Evolutionary conservation across 2,329 filamentous ascomycete genomes (phyloP), one percentile per base, ranked within the genome.

Genomic region (Sarocladiaceae sp.): DNA sequence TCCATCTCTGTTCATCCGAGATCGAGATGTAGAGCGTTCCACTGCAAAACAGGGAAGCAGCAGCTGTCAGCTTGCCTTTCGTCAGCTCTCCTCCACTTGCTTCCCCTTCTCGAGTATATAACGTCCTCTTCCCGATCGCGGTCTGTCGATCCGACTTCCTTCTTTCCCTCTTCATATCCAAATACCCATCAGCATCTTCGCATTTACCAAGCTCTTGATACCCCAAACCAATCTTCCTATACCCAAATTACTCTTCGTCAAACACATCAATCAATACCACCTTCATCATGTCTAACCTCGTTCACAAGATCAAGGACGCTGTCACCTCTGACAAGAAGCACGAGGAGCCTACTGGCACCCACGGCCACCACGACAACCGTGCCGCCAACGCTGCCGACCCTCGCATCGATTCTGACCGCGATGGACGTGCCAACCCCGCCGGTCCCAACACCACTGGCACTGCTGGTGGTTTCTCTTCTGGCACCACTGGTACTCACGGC

Each of bases 231-330:
- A 33, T n/a, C 32, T 9, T 9, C 32, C 18, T 13, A 21, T 27
- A 26, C 43, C 34, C 26, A 47, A 18, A 32, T 42, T 45, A n/a
- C n/a, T 40, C 19, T 33, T 47, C 23, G 33, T 47, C 44, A 50
- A 47, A 55, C 41, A 45, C 45, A 49, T 42, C 45, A 39, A 34
- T 41, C 42, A 43, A 47, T 53, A 50, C 44, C 47, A 56, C 15
- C 21, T 39, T 46, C 66, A 77, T 49, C 57, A 80, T 79, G 76
- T 76, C 76, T 61, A 62, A 63, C 53, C 64, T 80, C 55, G 61
- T 78, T 57, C 72, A 79, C 68, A 79, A 79, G 64, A 69, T 78
- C 60, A 79, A 79, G 70, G 73, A 78, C 3, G 72, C 66, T 50
- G 59, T 78, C 47, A 57, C 65, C 54, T 62, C 66, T 49, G 66